Evolutionary conservation across 441 rosid genomes (phyloP).

Genomic region (Breynia disticha): DNA sequence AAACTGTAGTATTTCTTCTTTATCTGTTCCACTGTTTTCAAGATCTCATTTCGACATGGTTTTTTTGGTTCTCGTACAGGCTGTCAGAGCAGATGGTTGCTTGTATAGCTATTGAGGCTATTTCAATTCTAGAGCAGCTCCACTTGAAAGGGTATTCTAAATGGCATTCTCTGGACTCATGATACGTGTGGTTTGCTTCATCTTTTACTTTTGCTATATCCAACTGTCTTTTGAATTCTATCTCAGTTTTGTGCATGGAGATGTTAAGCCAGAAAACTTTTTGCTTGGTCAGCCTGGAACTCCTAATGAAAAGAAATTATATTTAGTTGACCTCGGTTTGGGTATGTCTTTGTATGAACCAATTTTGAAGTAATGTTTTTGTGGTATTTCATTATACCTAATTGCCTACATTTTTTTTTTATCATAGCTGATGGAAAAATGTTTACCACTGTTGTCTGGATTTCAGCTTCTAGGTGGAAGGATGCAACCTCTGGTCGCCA

Average conservation of each 20-base stretch:
- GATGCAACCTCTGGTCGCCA: constrained; percentile 43
- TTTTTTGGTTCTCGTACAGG: constrained; percentile 15
- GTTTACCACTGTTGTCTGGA: constrained; percentile 13
- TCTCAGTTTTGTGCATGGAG: constrained; percentile 60
- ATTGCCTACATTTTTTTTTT: background rate
- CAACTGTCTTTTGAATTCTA: background rate
- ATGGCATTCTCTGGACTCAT: background rate
- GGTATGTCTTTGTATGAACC: constrained; percentile 25
- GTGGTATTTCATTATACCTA: constrained; percentile 5
- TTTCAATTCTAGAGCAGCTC: constrained; percentile 45
- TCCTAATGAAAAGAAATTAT: constrained; percentile 48
- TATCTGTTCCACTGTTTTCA: background rate
- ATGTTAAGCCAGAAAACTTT: constrained; percentile 70
- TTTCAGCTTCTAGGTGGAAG: constrained; percentile 49
- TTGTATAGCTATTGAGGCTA: constrained; percentile 47
- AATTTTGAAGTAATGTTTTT: background rate
- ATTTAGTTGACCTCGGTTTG: constrained; percentile 58
- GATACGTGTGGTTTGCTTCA: background rate
- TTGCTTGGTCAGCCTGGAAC: constrained; percentile 61
- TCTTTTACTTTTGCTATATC: background rate
- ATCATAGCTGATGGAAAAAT: constrained; percentile 8
- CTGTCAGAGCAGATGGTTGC: constrained; percentile 45
- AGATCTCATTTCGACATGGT: too few relatives aligned
- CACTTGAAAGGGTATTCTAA: constrained; percentile 36
- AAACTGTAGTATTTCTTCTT: constrained; percentile 1